These are phyloP conservation scores for Sclerotinia minor DNA, from an alignment of 2,329 filamentous ascomycete genomes.

Conservation along the genomic window DNA sequence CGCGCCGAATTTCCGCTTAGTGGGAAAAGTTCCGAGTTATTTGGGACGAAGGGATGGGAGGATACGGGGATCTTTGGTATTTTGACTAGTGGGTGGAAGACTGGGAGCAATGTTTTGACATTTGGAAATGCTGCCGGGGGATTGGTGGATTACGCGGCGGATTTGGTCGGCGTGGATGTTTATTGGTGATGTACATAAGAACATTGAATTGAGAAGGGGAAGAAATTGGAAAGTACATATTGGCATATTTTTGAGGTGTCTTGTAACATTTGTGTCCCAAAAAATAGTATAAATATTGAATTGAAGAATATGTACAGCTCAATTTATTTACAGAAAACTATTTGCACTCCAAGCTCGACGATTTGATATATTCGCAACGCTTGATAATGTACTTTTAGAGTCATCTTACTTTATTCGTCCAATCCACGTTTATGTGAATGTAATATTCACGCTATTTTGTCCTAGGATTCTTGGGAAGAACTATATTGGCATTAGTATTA, in stretches of 20 bases:
- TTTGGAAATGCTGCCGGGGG: slow-evolving; percentile 42
- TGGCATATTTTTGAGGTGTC: neutral
- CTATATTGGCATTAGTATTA: neutral
- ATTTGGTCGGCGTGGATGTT: slow-evolving; percentile 44
- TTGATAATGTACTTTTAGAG: neutral
- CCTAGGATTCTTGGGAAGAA: slow-evolving; percentile 17
- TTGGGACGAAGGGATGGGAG: slow-evolving; percentile 32
- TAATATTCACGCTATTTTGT: slow-evolving; percentile 17
- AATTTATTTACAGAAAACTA: neutral
- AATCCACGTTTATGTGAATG: neutral
- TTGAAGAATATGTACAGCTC: slow-evolving; percentile 6
- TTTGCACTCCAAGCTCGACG: neutral
- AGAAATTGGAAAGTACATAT: too few species aligned
- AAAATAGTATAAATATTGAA: neutral
- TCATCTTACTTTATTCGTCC: neutral
- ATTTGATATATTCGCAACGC: neutral
- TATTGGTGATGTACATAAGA: slow-evolving; percentile 25
- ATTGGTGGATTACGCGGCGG: slow-evolving; percentile 40
- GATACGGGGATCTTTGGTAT: slow-evolving; percentile 36
- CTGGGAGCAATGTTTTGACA: slow-evolving; percentile 36
- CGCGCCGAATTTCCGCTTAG: slow-evolving; percentile 35
- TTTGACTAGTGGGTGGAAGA: slow-evolving; percentile 30
- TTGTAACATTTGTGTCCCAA: neutral
- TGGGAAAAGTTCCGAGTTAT: slow-evolving; percentile 36
- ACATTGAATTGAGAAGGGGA: neutral